Base-by-base conservation (phyloP, 225 moss, liverwort and hornwort species). In the Ulota crispa region DNA sequence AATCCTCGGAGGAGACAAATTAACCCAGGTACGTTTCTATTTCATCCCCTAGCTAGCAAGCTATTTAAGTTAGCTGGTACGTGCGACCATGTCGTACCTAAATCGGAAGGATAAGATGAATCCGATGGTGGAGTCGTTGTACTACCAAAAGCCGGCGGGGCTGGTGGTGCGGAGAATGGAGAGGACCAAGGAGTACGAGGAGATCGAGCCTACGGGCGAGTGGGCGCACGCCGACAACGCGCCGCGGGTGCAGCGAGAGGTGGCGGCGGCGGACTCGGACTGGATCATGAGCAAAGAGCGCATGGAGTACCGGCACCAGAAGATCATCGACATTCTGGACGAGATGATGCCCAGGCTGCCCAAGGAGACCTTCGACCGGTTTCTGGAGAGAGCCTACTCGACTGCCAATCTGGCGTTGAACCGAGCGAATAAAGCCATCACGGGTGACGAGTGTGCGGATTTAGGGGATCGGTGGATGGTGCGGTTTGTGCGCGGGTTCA, bases 221-320 rank as follows among this genome's bases (percentile, higher is more conserved):
- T 50, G 53, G 70, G 78, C 78, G n/a, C 75, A 75, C 68, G 84
- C 65, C 4, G 86, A 79, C 0, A 79, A 85, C 34, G 88, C 86
- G 15, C 88, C 88, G 3, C 85, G 90, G 9, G 85, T 84, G 37
- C 67, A 68, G 53, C 82, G 85, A 16, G 83, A 84, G 39, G 32
- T 32, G 32, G 78, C 56, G 15, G 64, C 82, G 21, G 64, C 80
- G 3, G 79, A 86, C 30, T 50, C 86, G n/a, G 57, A 65, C 19
- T 91, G 91, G 91, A 91, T 91, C 27, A 77, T 84, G 72, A 86
- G 86, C 72, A 82, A 78, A 52, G 88, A 88, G 47, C 86, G 91
- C 26, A 84, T 82, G 75, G 80, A 83, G 24, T 88, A 88, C 57
- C 88, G 88, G 3, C 91, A 91, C 75, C 2, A 30, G 12, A 86